These are phyloP conservation scores for Aspergillus novoparasiticus DNA, from an alignment of 2,329 filamentous ascomycete genomes.

Conservation along the genomic window DNA sequence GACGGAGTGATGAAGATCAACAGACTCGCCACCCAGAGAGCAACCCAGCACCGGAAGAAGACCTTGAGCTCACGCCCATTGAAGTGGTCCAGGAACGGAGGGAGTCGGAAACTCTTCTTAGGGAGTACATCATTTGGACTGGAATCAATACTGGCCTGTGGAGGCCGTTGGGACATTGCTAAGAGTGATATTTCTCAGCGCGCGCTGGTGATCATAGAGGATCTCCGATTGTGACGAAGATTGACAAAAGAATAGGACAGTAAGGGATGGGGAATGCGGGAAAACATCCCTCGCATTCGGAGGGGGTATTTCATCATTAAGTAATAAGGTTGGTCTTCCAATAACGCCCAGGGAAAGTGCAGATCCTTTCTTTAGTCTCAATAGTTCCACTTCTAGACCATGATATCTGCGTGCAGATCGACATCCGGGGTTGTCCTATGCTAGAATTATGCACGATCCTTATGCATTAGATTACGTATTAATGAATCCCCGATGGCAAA, in stretches of 20 bases:
- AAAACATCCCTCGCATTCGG: neutral
- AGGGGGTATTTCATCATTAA: neutral
- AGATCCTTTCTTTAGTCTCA: neutral
- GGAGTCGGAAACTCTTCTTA: neutral
- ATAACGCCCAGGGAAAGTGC: neutral
- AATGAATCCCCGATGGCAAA: neutral
- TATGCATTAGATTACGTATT: neutral
- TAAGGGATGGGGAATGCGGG: neutral
- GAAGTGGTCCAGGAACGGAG: conserved; percentile 45
- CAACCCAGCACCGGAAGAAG: conserved; percentile 50
- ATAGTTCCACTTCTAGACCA: neutral
- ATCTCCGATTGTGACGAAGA: neutral
- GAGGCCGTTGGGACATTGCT: neutral
- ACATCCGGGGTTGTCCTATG: neutral
- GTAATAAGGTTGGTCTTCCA: neutral
- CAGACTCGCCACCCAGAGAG: conserved; percentile 49
- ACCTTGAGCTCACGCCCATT: conserved; percentile 52
- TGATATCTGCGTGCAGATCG: neutral
- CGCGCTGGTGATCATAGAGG: neutral
- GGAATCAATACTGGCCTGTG: neutral
- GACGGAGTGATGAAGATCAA: conserved; percentile 52
- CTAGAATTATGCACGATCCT: neutral
- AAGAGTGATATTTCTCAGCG: neutral
- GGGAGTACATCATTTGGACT: neutral
- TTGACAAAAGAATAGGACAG: neutral